phyloP scores from a whole-genome alignment of 2,329 filamentous ascomycete genomes.

The Alternaria brassicae region DNA sequence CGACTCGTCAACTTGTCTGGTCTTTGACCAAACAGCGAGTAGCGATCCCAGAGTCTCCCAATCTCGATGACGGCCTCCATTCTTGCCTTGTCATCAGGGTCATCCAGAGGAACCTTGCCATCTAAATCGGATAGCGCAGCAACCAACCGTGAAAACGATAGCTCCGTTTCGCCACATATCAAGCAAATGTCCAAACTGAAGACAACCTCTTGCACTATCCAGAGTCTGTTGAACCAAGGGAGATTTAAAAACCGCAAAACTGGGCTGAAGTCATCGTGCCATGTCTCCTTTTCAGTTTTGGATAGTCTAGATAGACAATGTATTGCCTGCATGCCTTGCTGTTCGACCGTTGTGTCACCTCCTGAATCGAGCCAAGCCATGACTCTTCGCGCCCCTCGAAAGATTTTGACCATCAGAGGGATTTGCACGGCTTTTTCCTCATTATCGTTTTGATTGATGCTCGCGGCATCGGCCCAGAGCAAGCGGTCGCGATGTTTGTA shows the following conservation, averaged over 20 bases:
- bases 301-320: not conserved
- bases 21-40: not conserved
- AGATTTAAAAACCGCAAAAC: not conserved
- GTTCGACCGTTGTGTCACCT: not conserved
- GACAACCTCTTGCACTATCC: not conserved
- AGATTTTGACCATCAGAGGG: slow-evolving; percentile 10
- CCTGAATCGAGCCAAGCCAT: not conserved
- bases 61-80: not conserved
- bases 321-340: not conserved
- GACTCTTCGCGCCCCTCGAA: not conserved
- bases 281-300: too few species aligned
- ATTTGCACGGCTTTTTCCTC: slow-evolving; percentile 24
- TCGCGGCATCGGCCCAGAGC: slow-evolving; percentile 24
- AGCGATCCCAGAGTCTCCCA: not conserved
- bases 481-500: not conserved
- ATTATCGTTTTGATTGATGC: slow-evolving; percentile 26
- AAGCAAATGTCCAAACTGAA: not conserved
- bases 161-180: not conserved
- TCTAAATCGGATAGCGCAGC: not conserved
- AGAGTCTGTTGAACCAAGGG: not conserved
- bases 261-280: too few species aligned
- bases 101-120: accelerated
- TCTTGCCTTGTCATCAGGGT: not conserved
- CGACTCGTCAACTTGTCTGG: too few species aligned
- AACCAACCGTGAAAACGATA: not conserved